Evolutionary conservation across 257 asterid genomes (phyloP), one percentile per base, ranked within the genome.

Genomic region (Salvia hispanica): DNA sequence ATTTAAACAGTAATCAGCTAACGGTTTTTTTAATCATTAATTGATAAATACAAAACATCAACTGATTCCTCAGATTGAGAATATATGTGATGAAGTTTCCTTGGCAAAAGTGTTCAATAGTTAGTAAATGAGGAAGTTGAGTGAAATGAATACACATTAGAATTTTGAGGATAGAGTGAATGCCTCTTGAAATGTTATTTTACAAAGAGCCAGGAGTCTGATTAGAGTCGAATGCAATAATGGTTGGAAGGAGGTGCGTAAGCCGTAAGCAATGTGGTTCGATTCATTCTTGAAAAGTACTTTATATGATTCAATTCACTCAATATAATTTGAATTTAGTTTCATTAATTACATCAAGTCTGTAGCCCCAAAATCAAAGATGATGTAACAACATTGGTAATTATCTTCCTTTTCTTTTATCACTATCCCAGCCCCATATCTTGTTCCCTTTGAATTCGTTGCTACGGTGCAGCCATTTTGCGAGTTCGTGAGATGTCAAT

Each of bases 101-200:
- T 21, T 34, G 31, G 31, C 0, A 25, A 5, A 42, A 40, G 10
- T 67, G 33, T 33, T 47, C 4, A 16, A 40, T 44, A 13, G 11
- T 44, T 13, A 31, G 31, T 56, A 25, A 55, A 58, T 55, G 36
- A 55, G 46, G 64, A 42, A 43, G 40, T 31, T 55, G 45, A 42
- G 56, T 43, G 6, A 28, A 40, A 14, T 54, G 2, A 25, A 25
- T 25, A 25, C 31, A 67, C 43, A 39, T 39, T 7, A 39, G 11
- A 43, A 42, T 1, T 51, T 51, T 16, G 11, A 51, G 53, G 16
- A 47, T 47, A 14, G 43, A 39, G 36, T 58, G 64, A 11, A 37
- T 3, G 9, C 50, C 57, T 64, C 50, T 15, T 34, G 10, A 59
- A 2, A 5, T 9, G 2, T 14, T 31, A 14, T 7, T 15, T 42